Evolutionary conservation across 257 asterid species (phyloP), one percentile per base, ranked within the genome.

Genomic region (Verbena officinalis): DNA sequence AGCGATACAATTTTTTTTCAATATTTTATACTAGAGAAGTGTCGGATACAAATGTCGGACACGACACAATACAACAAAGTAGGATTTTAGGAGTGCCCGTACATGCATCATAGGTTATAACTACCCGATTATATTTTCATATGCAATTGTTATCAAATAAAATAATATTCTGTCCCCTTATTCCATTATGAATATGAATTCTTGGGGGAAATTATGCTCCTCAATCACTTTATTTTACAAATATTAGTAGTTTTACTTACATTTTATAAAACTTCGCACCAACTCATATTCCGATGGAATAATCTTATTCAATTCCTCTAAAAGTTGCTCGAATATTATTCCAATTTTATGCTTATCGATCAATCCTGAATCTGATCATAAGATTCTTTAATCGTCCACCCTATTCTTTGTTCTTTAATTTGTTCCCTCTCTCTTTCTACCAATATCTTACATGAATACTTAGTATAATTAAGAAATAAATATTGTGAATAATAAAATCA

Each of bases 261-360:
- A n/a, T n/a, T n/a, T n/a, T n/a, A n/a, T n/a, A n/a, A n/a, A n/a
- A n/a, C n/a, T n/a, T n/a, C n/a, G n/a, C n/a, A n/a, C n/a, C n/a
- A n/a, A n/a, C n/a, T n/a, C n/a, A 56, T 49, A 36, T 72, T 31
- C 58, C 63, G 51, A 19, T 8, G 27, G 68, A 77, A 60, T 69
- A 60, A 48, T 43, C 31, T 53, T 34, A 40, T 68, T n/a, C n/a
- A n/a, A n/a, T n/a, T 64, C 73, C 56, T 56, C 22, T 27, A 44
- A 44, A 70, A 19, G 22, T 54, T 2, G 53, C 34, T 43, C 34
- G 31, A 59, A 53, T 33, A 59, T 43, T 66, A 59, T 73, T 65
- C 61, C 48, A 21, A 22, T 40, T 71, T 48, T 51, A 67, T 74
- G 73, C 75, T 70, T 52, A 66, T 74, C 77, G 48, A 58, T 74